These are phyloP conservation scores for Fusarium sp. DNA, from an alignment of 2,329 filamentous ascomycete genomes.

Conservation along the genomic window DNA sequence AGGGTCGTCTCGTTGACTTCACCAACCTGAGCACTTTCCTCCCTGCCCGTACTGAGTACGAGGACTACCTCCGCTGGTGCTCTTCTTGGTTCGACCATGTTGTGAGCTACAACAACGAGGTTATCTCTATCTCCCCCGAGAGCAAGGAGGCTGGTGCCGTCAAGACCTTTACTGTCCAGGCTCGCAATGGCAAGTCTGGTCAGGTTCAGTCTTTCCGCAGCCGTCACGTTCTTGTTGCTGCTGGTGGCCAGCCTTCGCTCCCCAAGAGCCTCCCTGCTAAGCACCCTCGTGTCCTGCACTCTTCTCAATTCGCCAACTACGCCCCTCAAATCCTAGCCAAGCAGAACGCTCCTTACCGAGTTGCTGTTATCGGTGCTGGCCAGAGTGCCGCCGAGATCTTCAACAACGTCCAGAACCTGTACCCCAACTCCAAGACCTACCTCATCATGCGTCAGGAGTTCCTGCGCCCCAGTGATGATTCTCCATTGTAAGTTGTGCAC, in stretches of 20 bases:
- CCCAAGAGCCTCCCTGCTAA: slow-evolving; percentile 76
- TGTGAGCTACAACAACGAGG: slow-evolving; percentile 83
- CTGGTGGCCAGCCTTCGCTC: slow-evolving; percentile 74
- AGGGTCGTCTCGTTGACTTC: slow-evolving; percentile 87
- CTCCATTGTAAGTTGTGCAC: slow-evolving; percentile 79
- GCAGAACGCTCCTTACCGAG: slow-evolving; percentile 69
- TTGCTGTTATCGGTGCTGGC: slow-evolving; percentile 88
- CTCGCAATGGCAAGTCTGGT: slow-evolving; percentile 71
- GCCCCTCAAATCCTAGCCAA: slow-evolving; percentile 70
- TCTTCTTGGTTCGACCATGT: slow-evolving; percentile 79
- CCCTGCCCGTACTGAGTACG: slow-evolving; percentile 87
- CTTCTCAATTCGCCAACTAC: slow-evolving; percentile 81
- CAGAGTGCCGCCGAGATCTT: slow-evolving; percentile 97
- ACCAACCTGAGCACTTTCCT: slow-evolving; percentile 91
- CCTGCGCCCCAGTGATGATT: slow-evolving; percentile 91
- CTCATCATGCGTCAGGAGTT: slow-evolving; percentile 87
- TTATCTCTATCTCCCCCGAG: slow-evolving; percentile 75
- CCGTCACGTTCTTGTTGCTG: slow-evolving; percentile 73
- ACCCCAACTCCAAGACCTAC: slow-evolving; percentile 82
- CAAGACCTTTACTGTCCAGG: slow-evolving; percentile 75
- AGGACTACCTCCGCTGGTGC: slow-evolving; percentile 96
- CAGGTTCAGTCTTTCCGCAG: slow-evolving; percentile 64
- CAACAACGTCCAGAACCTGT: slow-evolving; percentile 84
- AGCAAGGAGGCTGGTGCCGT: slow-evolving; percentile 62
- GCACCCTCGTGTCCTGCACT: slow-evolving; percentile 84